These are phyloP conservation scores for Mucor plumbeus DNA, from an alignment of 371 early-diverging fungal species.

Conservation along the genomic window DNA sequence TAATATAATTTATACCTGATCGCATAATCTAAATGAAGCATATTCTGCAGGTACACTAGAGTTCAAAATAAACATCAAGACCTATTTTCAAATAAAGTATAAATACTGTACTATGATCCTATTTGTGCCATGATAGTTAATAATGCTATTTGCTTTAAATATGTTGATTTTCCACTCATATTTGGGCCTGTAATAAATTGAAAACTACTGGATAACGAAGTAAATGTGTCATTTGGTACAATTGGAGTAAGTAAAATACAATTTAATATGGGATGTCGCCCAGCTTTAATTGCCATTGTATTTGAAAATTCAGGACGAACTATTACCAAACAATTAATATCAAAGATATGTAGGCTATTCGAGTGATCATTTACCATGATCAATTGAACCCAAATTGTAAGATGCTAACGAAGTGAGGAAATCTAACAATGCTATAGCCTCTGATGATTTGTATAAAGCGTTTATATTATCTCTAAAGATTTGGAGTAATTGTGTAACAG, in stretches of 20 bases:
- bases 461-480: slow-evolving; percentile 65
- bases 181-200: slow-evolving; percentile 97
- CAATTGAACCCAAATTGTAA: slow-evolving; percentile 51
- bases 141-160: slow-evolving; percentile 89
- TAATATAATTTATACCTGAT: slow-evolving; percentile 48
- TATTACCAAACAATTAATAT: slow-evolving; percentile 4
- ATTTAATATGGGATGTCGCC: slow-evolving; percentile 86
- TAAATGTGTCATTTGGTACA: slow-evolving; percentile 84
- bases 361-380: slow-evolving; percentile 46
- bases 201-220: slow-evolving; percentile 68
- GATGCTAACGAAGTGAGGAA: slow-evolving; percentile 78
- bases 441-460: slow-evolving; percentile 77
- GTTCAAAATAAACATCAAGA: neutral
- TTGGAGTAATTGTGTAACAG: slow-evolving; percentile 64
- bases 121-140: slow-evolving; percentile 94
- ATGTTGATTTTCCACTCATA: slow-evolving; percentile 97
- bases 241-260: slow-evolving; percentile 49
- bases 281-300: slow-evolving; percentile 78
- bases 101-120: slow-evolving; percentile 77
- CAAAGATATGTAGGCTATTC: neutral
- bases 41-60: slow-evolving; percentile 89
- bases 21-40: slow-evolving; percentile 79
- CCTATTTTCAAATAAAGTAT: neutral
- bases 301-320: slow-evolving; percentile 85
- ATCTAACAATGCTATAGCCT: slow-evolving; percentile 85